Conservation (phyloP, 352 stramenopile genomes). For the Globisporangium uncinulatum region DNA sequence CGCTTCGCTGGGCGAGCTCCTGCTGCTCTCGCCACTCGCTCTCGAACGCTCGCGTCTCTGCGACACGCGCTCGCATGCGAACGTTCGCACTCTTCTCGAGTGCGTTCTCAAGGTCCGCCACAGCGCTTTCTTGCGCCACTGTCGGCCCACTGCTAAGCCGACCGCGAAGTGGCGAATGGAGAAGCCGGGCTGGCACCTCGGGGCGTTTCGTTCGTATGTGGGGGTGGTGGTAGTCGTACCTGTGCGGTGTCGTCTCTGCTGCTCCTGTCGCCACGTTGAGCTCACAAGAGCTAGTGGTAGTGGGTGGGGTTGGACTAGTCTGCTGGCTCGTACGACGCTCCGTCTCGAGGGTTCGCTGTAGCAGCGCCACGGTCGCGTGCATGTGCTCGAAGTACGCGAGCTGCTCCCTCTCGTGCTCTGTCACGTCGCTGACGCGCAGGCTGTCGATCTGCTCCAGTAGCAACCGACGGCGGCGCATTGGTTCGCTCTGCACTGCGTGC, state of each 20-base stretch:
- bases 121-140: constrained; percentile 4
- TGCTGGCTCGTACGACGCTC: constrained; percentile 24
- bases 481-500: not conserved
- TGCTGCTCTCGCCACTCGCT: constrained; percentile 54
- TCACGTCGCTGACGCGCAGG: constrained; percentile 6
- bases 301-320: constrained; percentile 5
- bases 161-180: not conserved
- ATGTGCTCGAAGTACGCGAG: constrained; percentile 70
- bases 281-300: constrained; percentile 11
- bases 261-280: constrained; percentile 8
- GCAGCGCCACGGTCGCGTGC: constrained; percentile 47
- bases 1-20: constrained; percentile 42
- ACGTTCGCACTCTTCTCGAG: constrained; percentile 63
- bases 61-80: constrained; percentile 39
- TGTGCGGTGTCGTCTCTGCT: too few species aligned
- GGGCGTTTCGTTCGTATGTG: too few species aligned
- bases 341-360: constrained; percentile 39
- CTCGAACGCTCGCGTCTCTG: constrained; percentile 28
- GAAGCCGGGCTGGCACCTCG: not conserved
- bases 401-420: constrained; percentile 26
- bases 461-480: not conserved
- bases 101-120: constrained; percentile 21
- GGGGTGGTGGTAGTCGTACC: too few species aligned
- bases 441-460: constrained; percentile 10
- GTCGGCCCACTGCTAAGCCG: not conserved